Evolutionary conservation across 2,329 filamentous ascomycete species (phyloP).

Genomic region (Pezicula neosporulosa): DNA sequence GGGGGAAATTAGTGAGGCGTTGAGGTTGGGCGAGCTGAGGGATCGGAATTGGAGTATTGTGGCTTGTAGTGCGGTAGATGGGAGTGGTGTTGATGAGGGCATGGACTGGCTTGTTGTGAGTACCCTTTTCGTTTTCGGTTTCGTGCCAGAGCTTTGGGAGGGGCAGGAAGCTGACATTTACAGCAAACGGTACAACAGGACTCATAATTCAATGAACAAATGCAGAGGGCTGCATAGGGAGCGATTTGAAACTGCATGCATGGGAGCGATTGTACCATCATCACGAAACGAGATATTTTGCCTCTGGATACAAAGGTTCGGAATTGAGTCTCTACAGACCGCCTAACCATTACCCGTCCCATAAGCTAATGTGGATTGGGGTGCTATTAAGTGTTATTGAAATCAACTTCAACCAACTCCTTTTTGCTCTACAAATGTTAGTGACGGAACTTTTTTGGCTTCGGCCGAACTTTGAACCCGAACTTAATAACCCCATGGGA

Average conservation of each 20-base stretch:
- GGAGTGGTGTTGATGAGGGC: slow-evolving; percentile 89
- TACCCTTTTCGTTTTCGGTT: slow-evolving; percentile 1
- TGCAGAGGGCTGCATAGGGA: neutral
- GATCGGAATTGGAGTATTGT: slow-evolving; percentile 99
- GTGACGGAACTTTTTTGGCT: too few species aligned
- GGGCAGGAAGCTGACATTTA: slow-evolving; percentile 6
- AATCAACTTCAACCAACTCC: too few species aligned
- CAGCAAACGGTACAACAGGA: slow-evolving; percentile 33
- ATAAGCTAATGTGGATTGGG: too few species aligned
- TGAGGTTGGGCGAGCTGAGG: slow-evolving; percentile 84
- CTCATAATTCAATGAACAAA: slow-evolving; percentile 14
- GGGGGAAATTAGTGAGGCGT: slow-evolving; percentile 91
- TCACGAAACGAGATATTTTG: neutral
- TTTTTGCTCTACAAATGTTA: too few species aligned
- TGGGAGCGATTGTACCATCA: neutral
- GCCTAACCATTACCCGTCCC: too few species aligned
- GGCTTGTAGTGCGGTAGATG: slow-evolving; percentile 93
- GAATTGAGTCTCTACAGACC: neutral
- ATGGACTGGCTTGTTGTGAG: slow-evolving; percentile 91
- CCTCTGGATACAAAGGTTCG: too few species aligned
- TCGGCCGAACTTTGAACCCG: too few species aligned
- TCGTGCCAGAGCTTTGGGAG: neutral
- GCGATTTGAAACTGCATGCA: slow-evolving; percentile 14
- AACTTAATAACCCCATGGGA: too few species aligned
- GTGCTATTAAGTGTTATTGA: too few species aligned